These are phyloP conservation scores for Sungouiella thailandica DNA, from an alignment of 805 yeast genomes.

Conservation along the genomic window DNA sequence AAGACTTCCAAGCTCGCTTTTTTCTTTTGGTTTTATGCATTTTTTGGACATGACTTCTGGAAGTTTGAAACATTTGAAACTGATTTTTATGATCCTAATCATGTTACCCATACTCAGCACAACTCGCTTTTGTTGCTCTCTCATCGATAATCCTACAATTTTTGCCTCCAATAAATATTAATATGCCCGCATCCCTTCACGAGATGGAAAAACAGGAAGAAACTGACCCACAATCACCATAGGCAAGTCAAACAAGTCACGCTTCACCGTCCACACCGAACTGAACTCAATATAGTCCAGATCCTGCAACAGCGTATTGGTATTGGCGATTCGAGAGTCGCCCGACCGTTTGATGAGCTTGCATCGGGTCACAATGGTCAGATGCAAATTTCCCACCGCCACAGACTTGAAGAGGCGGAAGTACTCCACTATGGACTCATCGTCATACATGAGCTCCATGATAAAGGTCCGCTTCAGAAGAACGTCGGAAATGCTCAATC, in stretches of 20 bases:
- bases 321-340: slow-evolving; percentile 12
- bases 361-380: slow-evolving; percentile 48
- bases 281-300: slow-evolving; percentile 52
- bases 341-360: slow-evolving; percentile 34
- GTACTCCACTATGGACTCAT: slow-evolving; percentile 65
- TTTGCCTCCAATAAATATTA: too few species aligned
- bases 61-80: too few species aligned
- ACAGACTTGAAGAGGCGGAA: slow-evolving; percentile 66
- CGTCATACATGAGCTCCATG: slow-evolving; percentile 75
- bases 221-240: slow-evolving; percentile 81
- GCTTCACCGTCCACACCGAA: slow-evolving; percentile 79
- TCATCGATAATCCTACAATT: too few species aligned
- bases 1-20: too few species aligned
- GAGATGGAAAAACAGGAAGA: slow-evolving; percentile 51
- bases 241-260: slow-evolving; percentile 81
- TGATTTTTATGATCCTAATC: too few species aligned
- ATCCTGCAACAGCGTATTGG: slow-evolving; percentile 13
- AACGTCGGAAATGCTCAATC: slow-evolving; percentile 54
- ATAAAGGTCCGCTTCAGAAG: slow-evolving; percentile 60
- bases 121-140: too few species aligned
- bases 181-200: slow-evolving; percentile 30
- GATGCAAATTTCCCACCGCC: slow-evolving; percentile 63
- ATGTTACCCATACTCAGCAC: too few species aligned
- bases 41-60: too few species aligned
- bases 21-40: too few species aligned